Base-by-base conservation (phyloP, 1,284 basidiomycete genomes). In the Moniliella sp. region DNA sequence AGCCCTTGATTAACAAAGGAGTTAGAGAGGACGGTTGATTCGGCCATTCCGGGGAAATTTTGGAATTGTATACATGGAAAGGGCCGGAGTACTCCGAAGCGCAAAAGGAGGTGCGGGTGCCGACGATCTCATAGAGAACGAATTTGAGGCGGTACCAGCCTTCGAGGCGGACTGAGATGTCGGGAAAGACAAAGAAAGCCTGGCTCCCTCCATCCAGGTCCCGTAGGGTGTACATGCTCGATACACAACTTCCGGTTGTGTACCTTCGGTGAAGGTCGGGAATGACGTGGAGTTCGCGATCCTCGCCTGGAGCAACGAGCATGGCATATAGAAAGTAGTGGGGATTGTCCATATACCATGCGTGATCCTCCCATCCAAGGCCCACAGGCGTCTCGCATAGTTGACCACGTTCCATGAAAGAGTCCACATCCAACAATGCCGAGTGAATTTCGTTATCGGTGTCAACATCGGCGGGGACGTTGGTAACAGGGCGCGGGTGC, bases 211-310 rank as follows among this genome's bases (percentile, higher is more conserved):
- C 72, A 48, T 83, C 80, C 8, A 80, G 72, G 55, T 93, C 88
- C 58, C 84, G 86, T 36, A 93, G 68, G 51, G 91, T 82, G 59
- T 91, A 93, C n/a, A 93, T 66, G 4, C 76, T 80, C 0, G 80
- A 83, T 1, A 91, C 86, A 28, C 82, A 78, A 2, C 73, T 78
- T 28, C 83, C 82, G 0, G 78, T 82, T 1, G 82, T 77, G 63
- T 77, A 82, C 16, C 78, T 67, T 25, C 78, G 86, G 51, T 78
- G 76, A 11, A 80, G 79, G 46, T 88, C 83, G 69, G 81, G 81
- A 32, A 86, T 69, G 68, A 83, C 76, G 57, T 88, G 84, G 40
- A 31, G 9, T 16, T 26, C 28, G 14, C 17, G 27, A 27, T 32
- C 34, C 17, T 43, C 47, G 5, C 53, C 49, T 1, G 46, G 40